Conservation (phyloP, 129 eudicot species). For the Solidago caesia region DNA sequence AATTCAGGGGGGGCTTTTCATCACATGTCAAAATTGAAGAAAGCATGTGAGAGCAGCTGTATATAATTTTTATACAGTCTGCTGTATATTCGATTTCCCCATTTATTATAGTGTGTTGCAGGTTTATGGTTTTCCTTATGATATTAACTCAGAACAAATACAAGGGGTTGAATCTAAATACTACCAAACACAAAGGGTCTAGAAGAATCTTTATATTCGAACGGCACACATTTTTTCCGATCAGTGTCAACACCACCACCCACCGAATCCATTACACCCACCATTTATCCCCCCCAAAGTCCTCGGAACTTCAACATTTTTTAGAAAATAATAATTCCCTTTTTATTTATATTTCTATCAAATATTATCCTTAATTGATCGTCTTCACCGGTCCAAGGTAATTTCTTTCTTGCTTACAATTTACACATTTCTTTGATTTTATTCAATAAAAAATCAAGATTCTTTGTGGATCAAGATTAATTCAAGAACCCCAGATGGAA, state of each 20-base stretch:
- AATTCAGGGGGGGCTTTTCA: no score
- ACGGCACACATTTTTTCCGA: slow-evolving; percentile 37
- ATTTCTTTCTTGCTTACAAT: slow-evolving; percentile 5
- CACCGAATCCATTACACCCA: slow-evolving; percentile 20
- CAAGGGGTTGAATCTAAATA: slow-evolving; percentile 4
- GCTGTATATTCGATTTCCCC: no score
- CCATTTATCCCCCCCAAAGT: slow-evolving; percentile 35
- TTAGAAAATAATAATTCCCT: slow-evolving; percentile 5
- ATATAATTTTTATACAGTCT: no score
- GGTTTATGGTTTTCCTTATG: no score
- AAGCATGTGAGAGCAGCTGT: no score
- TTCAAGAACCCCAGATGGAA: slow-evolving; percentile 22
- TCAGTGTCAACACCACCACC: slow-evolving; percentile 21
- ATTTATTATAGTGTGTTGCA: background rate
- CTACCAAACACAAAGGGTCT: slow-evolving; percentile 25
- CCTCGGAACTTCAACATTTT: slow-evolving; percentile 32
- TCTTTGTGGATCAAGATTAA: background rate
- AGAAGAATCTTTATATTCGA: slow-evolving; percentile 26
- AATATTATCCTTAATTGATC: slow-evolving; percentile 17
- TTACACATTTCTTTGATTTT: slow-evolving; percentile 12
- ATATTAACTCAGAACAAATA: background rate
- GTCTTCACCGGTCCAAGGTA: slow-evolving; percentile 33
- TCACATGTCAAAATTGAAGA: no score
- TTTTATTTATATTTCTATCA: slow-evolving; percentile 13
- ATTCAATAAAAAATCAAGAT: slow-evolving; percentile 10